phyloP scores from a whole-genome alignment of 1,139 yeast genomes.

The Zygotorulaspora mrakii region DNA sequence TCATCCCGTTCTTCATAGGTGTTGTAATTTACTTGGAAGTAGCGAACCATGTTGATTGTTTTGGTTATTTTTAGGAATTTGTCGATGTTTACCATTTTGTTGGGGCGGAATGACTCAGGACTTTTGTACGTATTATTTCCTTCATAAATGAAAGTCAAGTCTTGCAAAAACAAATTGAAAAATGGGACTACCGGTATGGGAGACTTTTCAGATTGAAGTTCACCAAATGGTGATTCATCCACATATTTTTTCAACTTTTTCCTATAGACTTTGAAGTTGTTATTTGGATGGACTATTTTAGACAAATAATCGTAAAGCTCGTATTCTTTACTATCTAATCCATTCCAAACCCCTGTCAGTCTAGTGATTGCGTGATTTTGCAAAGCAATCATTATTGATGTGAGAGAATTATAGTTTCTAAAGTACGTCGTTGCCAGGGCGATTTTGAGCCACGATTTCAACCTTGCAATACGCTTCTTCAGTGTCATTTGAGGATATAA shows the following conservation, averaged over 20 bases:
- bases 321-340: slow-evolving; percentile 58
- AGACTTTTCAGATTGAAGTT: slow-evolving; percentile 44
- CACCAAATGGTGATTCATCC: slow-evolving; percentile 23
- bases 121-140: slow-evolving; percentile 73
- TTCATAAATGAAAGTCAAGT: slow-evolving; percentile 80
- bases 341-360: slow-evolving; percentile 62
- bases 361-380: slow-evolving; percentile 80
- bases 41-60: slow-evolving; percentile 73
- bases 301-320: slow-evolving; percentile 64
- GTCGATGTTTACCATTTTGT: slow-evolving; percentile 63
- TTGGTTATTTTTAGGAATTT: slow-evolving; percentile 72
- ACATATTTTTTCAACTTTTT: slow-evolving; percentile 58
- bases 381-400: slow-evolving; percentile 81
- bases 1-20: slow-evolving; percentile 16
- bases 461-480: slow-evolving; percentile 43
- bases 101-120: slow-evolving; percentile 51
- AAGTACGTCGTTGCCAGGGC: slow-evolving; percentile 78
- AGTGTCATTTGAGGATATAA: slow-evolving; percentile 47
- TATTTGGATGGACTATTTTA: slow-evolving; percentile 75
- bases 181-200: slow-evolving; percentile 79
- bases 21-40: slow-evolving; percentile 64
- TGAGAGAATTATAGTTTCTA: slow-evolving; percentile 79
- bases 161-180: slow-evolving; percentile 78
- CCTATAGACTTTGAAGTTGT: slow-evolving; percentile 76
- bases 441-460: slow-evolving; percentile 80